Conservation (phyloP, 1,284 basidiomycete species). For the Irpex sp. region DNA sequence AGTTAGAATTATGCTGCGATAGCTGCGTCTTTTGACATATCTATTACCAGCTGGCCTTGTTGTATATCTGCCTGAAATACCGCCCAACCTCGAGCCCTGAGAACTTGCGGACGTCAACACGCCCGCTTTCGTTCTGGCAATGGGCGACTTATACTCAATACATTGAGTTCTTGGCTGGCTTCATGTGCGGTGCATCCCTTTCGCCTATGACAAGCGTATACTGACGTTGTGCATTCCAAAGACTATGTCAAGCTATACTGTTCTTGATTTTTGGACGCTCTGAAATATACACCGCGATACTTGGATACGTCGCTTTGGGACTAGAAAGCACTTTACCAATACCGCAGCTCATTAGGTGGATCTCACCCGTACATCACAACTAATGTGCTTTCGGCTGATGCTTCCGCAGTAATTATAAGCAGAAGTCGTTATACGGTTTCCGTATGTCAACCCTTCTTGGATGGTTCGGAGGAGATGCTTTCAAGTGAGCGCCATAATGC, state of each 20-base stretch:
- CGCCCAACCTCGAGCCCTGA: constrained; percentile 69
- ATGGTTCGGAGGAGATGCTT: constrained; percentile 85
- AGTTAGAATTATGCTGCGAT: constrained; percentile 15
- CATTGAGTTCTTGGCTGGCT: constrained; percentile 84
- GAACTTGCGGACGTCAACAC: constrained; percentile 62
- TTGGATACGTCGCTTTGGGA: constrained; percentile 85
- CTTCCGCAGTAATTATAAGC: constrained; percentile 71
- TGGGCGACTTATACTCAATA: constrained; percentile 85
- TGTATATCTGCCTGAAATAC: constrained; percentile 85
- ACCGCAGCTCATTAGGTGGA: constrained; percentile 80
- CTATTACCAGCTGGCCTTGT: constrained; percentile 63
- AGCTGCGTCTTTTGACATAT: background rate
- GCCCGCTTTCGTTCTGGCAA: constrained; percentile 88
- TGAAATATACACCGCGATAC: constrained; percentile 66
- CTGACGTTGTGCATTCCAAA: constrained; percentile 36
- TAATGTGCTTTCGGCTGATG: background rate
- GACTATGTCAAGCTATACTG: constrained; percentile 75
- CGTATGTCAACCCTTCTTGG: constrained; percentile 84
- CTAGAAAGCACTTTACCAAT: constrained; percentile 87
- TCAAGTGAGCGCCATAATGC: constrained; percentile 65
- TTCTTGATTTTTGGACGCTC: constrained; percentile 82
- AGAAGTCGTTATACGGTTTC: constrained; percentile 86
- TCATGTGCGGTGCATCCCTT: constrained; percentile 62
- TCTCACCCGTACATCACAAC: constrained; percentile 19
- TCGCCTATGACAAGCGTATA: constrained; percentile 14